Evolutionary conservation across 352 stramenopile genomes (phyloP).

Genomic region (Sclerospora graminicola): DNA sequence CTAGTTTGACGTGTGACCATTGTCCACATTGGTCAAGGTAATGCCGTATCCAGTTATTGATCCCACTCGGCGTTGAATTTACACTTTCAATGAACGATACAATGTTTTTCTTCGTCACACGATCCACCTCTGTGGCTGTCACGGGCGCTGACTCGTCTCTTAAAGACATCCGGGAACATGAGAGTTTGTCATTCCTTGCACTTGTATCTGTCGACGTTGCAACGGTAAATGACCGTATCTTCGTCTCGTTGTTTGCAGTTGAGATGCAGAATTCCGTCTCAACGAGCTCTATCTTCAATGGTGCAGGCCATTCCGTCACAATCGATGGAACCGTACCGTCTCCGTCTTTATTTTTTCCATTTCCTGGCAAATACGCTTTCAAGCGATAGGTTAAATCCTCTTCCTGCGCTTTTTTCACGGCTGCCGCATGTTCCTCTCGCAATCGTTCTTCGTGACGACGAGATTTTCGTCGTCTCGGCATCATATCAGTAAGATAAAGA

Average conservation of each 20-base stretch:
- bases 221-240: too few species aligned
- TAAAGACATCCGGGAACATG: background rate
- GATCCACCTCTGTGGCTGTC: background rate
- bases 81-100: background rate
- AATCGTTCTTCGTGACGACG: constrained; percentile 53
- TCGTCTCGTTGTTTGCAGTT: constrained; percentile 6
- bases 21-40: constrained; percentile 56
- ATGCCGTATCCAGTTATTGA: constrained; percentile 18
- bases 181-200: background rate
- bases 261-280: constrained; percentile 23
- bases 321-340: constrained; percentile 2
- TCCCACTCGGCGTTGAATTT: background rate
- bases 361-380: constrained; percentile 27
- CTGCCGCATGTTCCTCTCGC: constrained; percentile 55
- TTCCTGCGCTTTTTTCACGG: constrained; percentile 45
- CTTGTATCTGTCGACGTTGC: too few species aligned
- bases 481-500: background rate
- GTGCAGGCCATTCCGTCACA: constrained; percentile 16
- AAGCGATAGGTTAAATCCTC: constrained; percentile 51
- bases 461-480: constrained; percentile 39
- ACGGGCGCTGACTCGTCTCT: background rate
- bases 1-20: constrained; percentile 37
- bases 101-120: background rate
- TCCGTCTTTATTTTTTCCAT: constrained; percentile 1
- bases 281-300: constrained; percentile 19